A percentile compares a stretch with the other conserved stretches of the same genome.
Evolutionary conservation across 1,284 basidiomycete species (phyloP).

Genomic region (Gymnopus androsaceus): DNA sequence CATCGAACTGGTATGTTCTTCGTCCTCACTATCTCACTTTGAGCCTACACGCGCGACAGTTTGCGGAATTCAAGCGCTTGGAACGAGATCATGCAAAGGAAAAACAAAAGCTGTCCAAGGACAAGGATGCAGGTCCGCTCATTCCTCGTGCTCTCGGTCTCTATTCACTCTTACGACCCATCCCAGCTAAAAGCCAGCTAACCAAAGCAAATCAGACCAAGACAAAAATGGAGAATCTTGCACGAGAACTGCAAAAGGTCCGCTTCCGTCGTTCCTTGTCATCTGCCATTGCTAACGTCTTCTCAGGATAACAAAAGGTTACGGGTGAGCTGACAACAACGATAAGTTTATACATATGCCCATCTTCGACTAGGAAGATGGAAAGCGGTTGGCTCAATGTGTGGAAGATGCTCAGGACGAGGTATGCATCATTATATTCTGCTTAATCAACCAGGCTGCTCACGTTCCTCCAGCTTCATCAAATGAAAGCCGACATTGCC

Average conservation of each 20-base stretch:
- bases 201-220: constrained; percentile 85
- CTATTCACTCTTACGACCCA: constrained; percentile 11
- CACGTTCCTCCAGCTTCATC: constrained; percentile 55
- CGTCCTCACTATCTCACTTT: constrained; percentile 7
- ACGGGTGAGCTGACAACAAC: constrained; percentile 52
- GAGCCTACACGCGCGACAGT: constrained; percentile 43
- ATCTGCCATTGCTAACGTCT: constrained; percentile 20
- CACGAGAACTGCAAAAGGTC: constrained; percentile 83
- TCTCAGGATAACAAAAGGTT: constrained; percentile 76
- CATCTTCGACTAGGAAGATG: constrained; percentile 63
- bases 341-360: constrained; percentile 15
- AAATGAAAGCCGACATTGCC: constrained; percentile 77
- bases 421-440: constrained; percentile 40
- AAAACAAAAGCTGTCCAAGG: constrained; percentile 83
- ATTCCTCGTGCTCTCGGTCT: constrained; percentile 14
- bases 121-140: constrained; percentile 75
- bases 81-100: constrained; percentile 86
- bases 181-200: constrained; percentile 73
- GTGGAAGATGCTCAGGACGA: constrained; percentile 83
- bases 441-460: constrained; percentile 1
- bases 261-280: constrained; percentile 14
- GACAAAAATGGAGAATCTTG: constrained; percentile 84
- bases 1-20: constrained; percentile 69
- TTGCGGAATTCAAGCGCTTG: constrained; percentile 78
- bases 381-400: constrained; percentile 71